These are phyloP conservation scores for Glutinoglossum americanum DNA, from an alignment of 495 filamentous ascomycete genomes.

Conservation along the genomic window DNA sequence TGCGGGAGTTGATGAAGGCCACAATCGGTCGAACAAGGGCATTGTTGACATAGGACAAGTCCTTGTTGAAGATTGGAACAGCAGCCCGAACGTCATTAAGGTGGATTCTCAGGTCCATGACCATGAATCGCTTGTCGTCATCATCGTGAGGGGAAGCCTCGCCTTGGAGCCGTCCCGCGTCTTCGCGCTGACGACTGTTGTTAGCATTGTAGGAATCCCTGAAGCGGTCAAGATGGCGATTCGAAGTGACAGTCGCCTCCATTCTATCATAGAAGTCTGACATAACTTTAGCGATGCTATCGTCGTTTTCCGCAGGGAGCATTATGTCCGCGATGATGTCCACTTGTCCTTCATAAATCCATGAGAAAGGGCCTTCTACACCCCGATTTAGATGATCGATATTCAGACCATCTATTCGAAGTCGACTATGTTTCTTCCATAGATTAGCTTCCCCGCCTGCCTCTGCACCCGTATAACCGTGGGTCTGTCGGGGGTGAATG, in stretches of 20 bases:
- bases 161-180: background rate
- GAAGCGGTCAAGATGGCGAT: slow-evolving; percentile 20
- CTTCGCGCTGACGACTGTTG: background rate
- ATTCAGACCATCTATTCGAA: slow-evolving; percentile 79
- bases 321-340: slow-evolving; percentile 92
- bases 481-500: slow-evolving; percentile 81
- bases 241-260: slow-evolving; percentile 72
- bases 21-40: slow-evolving; percentile 90
- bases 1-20: slow-evolving; percentile 91
- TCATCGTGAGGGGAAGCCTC: slow-evolving; percentile 6
- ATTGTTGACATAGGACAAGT: slow-evolving; percentile 88
- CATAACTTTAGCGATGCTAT: slow-evolving; percentile 77
- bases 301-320: slow-evolving; percentile 69
- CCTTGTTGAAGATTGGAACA: slow-evolving; percentile 74
- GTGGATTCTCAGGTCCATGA: slow-evolving; percentile 77
- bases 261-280: slow-evolving; percentile 84
- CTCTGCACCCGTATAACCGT: slow-evolving; percentile 38
- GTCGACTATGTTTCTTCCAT: slow-evolving; percentile 85
- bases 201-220: background rate
- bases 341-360: slow-evolving; percentile 91
- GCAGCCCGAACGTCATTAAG: slow-evolving; percentile 81
- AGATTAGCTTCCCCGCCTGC: slow-evolving; percentile 27
- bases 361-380: slow-evolving; percentile 83
- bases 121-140: slow-evolving; percentile 45
- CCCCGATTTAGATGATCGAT: slow-evolving; percentile 94